Conservation (phyloP, 768 basidiomycete species). For the Mycena rosella region DNA sequence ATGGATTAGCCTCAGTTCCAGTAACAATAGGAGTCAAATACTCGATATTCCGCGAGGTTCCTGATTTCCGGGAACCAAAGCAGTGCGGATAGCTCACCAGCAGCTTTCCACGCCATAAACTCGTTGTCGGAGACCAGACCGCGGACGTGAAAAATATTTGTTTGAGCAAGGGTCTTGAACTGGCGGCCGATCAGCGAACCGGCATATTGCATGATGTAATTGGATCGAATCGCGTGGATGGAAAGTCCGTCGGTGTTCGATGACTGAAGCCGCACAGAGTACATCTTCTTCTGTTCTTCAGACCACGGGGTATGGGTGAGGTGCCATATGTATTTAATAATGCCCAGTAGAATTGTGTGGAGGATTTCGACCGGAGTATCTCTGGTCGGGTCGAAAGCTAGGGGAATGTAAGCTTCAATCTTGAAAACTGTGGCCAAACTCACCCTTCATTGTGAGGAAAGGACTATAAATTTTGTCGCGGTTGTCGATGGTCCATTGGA, state of each 20-base stretch:
- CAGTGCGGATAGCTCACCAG: no score
- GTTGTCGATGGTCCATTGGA: conserved; percentile 45
- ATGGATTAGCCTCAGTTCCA: no score
- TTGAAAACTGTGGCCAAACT: no score
- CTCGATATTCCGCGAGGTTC: no score
- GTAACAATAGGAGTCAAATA: no score
- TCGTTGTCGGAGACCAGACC: no score
- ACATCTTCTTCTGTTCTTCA: background rate
- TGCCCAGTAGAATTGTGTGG: background rate
- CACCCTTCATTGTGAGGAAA: conserved; percentile 47
- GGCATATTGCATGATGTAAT: background rate
- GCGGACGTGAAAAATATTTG: no score
- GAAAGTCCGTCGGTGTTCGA: background rate
- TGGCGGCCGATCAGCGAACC: background rate
- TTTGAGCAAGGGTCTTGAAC: background rate
- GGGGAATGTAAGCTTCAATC: no score
- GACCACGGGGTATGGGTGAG: background rate
- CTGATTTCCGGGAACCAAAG: no score
- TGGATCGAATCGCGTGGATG: background rate
- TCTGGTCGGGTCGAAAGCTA: no score
- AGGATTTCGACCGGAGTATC: background rate
- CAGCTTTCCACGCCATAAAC: no score
- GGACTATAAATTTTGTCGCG: conserved; percentile 44
- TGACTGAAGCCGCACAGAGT: background rate
- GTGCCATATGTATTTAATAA: background rate